These are phyloP conservation scores for Boletus sensibilis DNA, from an alignment of 768 basidiomycete genomes.

Conservation along the genomic window DNA sequence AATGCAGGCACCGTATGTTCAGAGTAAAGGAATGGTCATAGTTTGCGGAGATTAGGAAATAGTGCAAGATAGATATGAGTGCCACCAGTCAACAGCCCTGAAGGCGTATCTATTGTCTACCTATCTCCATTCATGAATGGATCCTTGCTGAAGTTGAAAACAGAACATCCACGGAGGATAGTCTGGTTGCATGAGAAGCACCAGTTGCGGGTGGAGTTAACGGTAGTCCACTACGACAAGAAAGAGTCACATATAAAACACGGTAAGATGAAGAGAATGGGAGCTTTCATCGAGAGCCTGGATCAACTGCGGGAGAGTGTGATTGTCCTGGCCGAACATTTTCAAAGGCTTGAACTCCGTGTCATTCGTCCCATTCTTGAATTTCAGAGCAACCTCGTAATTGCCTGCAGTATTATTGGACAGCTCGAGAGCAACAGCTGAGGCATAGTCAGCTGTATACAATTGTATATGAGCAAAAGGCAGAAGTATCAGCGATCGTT, in stretches of 20 bases:
- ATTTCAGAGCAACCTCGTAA: conserved; percentile 71
- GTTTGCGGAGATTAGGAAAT: background rate
- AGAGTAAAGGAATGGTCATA: no score
- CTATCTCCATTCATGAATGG: no score
- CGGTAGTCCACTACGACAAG: conserved; percentile 23
- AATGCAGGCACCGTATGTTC: background rate
- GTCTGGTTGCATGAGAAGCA: conserved; percentile 36
- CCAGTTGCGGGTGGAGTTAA: conserved; percentile 35
- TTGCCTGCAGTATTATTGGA: conserved; percentile 61
- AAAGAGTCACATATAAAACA: background rate
- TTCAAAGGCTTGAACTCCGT: conserved; percentile 58
- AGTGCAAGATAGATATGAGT: no score
- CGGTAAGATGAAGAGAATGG: background rate
- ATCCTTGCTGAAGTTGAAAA: conserved; percentile 30
- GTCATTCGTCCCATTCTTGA: conserved; percentile 71
- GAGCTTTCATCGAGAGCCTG: conserved; percentile 17
- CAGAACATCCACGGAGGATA: conserved; percentile 31
- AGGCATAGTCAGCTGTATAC: conserved; percentile 63
- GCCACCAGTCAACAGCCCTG: background rate
- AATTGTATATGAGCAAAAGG: background rate
- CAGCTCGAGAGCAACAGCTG: conserved; percentile 73
- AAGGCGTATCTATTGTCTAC: no score
- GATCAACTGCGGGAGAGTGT: conserved; percentile 22
- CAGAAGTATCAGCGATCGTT: background rate
- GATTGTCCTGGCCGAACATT: conserved; percentile 52